phyloP scores from a whole-genome alignment of 495 filamentous ascomycete genomes.

The Penicillium canescens region DNA sequence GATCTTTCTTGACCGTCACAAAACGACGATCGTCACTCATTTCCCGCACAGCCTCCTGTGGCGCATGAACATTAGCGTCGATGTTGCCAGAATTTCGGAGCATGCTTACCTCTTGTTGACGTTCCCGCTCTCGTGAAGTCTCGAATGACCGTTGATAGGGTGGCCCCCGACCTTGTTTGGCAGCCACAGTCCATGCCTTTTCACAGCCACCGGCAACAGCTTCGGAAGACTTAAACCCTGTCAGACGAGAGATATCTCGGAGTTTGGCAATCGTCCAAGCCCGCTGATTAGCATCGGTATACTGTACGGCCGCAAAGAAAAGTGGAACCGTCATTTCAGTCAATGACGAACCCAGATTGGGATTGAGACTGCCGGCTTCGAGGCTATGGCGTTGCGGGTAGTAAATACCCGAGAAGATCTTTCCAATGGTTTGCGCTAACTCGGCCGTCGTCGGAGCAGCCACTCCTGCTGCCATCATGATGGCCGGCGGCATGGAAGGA shows the following conservation, averaged over 20 bases:
- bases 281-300: slow-evolving; percentile 67
- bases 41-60: slow-evolving; percentile 24
- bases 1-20: slow-evolving; percentile 43
- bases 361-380: slow-evolving; percentile 62
- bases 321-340: slow-evolving; percentile 77
- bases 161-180: slow-evolving; percentile 70
- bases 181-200: slow-evolving; percentile 73
- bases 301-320: slow-evolving; percentile 87
- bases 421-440: slow-evolving; percentile 74
- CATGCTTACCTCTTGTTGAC: slow-evolving; percentile 18
- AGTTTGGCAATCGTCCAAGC: slow-evolving; percentile 74
- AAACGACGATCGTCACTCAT: slow-evolving; percentile 51
- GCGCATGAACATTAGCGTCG: slow-evolving; percentile 5
- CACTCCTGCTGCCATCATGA: slow-evolving; percentile 79
- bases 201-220: slow-evolving; percentile 84
- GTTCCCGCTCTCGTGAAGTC: slow-evolving; percentile 13
- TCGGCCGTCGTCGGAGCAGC: slow-evolving; percentile 65
- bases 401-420: slow-evolving; percentile 76
- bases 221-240: slow-evolving; percentile 81
- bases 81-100: not conserved
- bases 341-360: slow-evolving; percentile 76
- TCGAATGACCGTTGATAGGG: slow-evolving; percentile 59
- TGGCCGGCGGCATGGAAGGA: slow-evolving; percentile 87
- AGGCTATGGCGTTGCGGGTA: slow-evolving; percentile 61
- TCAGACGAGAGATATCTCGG: slow-evolving; percentile 72